These are phyloP conservation scores for Eutrema japonicum DNA, from an alignment of 345 rosid species.

Conservation along the genomic window DNA sequence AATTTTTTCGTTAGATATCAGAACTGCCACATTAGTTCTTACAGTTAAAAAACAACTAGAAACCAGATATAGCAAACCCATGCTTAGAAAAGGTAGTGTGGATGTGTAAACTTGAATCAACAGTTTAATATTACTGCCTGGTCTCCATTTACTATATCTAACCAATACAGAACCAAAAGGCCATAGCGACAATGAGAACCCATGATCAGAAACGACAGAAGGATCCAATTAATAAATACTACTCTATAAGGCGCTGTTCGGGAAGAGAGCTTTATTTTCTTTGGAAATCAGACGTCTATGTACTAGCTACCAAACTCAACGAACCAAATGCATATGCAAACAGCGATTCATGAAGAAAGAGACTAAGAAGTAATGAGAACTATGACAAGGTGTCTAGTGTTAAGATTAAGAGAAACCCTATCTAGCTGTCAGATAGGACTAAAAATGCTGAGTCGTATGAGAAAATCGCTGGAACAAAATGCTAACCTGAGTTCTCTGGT, in stretches of 20 bases:
- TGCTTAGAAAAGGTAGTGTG: neutral
- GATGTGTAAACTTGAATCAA: conserved; percentile 1
- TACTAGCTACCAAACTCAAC: conserved; percentile 21
- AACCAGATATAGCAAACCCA: neutral
- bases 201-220: neutral
- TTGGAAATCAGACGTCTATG: neutral
- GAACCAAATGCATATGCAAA: conserved; percentile 1
- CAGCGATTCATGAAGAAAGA: neutral
- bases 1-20: conserved; percentile 45
- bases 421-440: neutral
- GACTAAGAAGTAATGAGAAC: neutral
- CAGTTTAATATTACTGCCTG: neutral
- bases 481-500: conserved; percentile 42
- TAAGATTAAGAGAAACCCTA: neutral
- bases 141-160: conserved; percentile 13
- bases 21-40: conserved; percentile 33
- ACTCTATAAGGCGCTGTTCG: neutral
- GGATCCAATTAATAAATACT: neutral
- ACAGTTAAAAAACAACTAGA: neutral
- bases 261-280: neutral
- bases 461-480: neutral
- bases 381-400: conserved; percentile 7
- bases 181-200: neutral
- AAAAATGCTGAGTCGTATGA: conserved; percentile 5
- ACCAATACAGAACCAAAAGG: conserved; percentile 1